Evolutionary conservation across 305 asterid genomes (phyloP), one percentile per base, ranked within the genome.

Genomic region (Fraxinus latifolia): DNA sequence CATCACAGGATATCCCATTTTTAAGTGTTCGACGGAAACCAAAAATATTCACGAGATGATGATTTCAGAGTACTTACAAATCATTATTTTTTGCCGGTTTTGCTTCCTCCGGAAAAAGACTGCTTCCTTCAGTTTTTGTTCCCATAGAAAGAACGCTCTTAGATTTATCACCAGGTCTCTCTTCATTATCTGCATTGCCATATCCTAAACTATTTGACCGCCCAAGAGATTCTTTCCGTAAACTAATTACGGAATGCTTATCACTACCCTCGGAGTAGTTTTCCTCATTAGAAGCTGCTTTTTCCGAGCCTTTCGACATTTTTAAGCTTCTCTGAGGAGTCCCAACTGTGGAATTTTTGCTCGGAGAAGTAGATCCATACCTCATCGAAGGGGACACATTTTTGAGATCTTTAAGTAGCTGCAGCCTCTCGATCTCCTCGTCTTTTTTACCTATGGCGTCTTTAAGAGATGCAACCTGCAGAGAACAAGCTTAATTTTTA

Each of bases 361-460:
- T 62, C 36, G 79, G 86, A 80, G 83, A 78, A 68, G 76, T 55
- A 65, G 86, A 77, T 34, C 84, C 87, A 73, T 89, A 91, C 97
- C 95, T 93, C 85, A 83, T 79, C 58, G 93, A 85, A 81, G 74
- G 75, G 31, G 78, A 71, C 67, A 75, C 86, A 74, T 53, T 85
- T 83, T 90, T 89, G 2, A 85, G 80, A 86, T 89, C 93, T 86
- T 90, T 91, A 76, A 77, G 83, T 68, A 77, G 53, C 85, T 92
- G 96, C 84, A 93, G 84, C 84, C 90, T 83, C 87, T 88, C 97
- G 36, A 90, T 83, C 89, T 91, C 93, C 81, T 90, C 97, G 33
- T 93, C 95, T 84, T 90, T 93, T 90, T 87, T 89, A 6, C 93
- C 93, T 74, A 93, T 85, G 19, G 90, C 82, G 77, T 92, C 94